A percentile compares a stretch with the other conserved stretches of the same genome.
These are phyloP conservation scores for Sphagnum tenellum DNA, from an alignment of 225 moss, liverwort and hornwort genomes.

Conservation along the genomic window DNA sequence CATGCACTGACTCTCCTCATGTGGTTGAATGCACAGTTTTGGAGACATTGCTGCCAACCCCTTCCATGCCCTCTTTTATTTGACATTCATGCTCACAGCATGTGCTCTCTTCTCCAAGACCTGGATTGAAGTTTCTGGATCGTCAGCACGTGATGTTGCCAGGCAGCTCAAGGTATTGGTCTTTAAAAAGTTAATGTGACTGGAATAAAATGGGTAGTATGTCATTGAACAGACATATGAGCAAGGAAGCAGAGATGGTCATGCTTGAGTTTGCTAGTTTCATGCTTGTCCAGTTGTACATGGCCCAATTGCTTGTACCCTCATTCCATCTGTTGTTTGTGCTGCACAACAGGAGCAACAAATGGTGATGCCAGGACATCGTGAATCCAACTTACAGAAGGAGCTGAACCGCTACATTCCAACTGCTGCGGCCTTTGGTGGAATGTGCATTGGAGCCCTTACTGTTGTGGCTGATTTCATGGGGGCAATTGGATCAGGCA, in stretches of 20 bases:
- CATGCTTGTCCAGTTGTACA: no score
- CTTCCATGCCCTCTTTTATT: conserved; percentile 88
- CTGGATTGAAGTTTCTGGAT: conserved; percentile 98
- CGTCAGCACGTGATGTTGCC: conserved; percentile 96
- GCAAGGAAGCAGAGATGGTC: no score
- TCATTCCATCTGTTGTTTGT: neutral
- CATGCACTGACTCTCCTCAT: no score
- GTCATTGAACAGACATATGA: no score
- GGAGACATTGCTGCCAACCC: conserved; percentile 85
- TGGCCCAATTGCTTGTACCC: no score
- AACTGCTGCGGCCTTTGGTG: conserved; percentile 89
- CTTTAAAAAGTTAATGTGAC: no score
- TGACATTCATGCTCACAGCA: conserved; percentile 94
- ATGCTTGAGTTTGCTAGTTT: no score
- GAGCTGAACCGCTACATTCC: conserved; percentile 95
- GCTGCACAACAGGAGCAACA: conserved; percentile 68
- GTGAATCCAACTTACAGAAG: conserved; percentile 87
- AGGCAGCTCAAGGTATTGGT: conserved; percentile 76
- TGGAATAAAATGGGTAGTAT: no score
- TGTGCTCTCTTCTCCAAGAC: conserved; percentile 97
- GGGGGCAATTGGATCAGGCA: conserved; percentile 97
- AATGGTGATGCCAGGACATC: conserved; percentile 99
- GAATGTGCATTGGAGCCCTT: conserved; percentile 91
- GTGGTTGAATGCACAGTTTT: conserved; percentile 35
- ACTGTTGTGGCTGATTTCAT: conserved; percentile 94